These are phyloP conservation scores for Microbotryum scabiosae DNA, from an alignment of 1,284 basidiomycete species.

Conservation along the genomic window DNA sequence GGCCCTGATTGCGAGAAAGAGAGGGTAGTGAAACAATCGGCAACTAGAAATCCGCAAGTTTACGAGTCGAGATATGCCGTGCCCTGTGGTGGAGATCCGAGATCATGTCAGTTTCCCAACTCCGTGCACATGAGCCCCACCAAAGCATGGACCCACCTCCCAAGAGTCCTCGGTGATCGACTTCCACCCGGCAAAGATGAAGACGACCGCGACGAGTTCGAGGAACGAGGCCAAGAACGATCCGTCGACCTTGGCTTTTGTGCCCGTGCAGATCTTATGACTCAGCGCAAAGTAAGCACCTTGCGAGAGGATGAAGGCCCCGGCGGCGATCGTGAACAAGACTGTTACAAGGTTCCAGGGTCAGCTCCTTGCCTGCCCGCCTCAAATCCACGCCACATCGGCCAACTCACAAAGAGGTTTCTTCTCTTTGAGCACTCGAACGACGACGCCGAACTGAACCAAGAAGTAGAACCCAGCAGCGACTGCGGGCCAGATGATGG, in stretches of 20 bases:
- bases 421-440: slow-evolving; percentile 31
- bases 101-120: too few species aligned
- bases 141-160: slow-evolving; percentile 18
- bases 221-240: slow-evolving; percentile 33
- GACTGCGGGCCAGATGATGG: slow-evolving; percentile 31
- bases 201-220: slow-evolving; percentile 28
- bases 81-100: too few species aligned
- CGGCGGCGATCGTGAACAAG: slow-evolving; percentile 26
- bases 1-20: too few species aligned
- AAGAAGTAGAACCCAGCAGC: slow-evolving; percentile 30
- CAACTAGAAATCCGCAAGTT: too few species aligned
- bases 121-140: too few species aligned
- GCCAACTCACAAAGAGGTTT: slow-evolving; percentile 31
- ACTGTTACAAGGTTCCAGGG: neutral
- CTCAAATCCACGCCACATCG: neutral
- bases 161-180: slow-evolving; percentile 35
- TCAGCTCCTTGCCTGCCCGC: neutral
- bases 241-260: slow-evolving; percentile 30
- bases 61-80: too few species aligned
- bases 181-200: slow-evolving; percentile 32
- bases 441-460: slow-evolving; percentile 29
- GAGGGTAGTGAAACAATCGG: too few species aligned
- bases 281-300: slow-evolving; percentile 31
- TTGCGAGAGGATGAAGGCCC: slow-evolving; percentile 31
- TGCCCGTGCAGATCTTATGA: slow-evolving; percentile 32